Evolutionary conservation across 2,329 filamentous ascomycete genomes (phyloP).

Genomic region (Fusarium aywerte): DNA sequence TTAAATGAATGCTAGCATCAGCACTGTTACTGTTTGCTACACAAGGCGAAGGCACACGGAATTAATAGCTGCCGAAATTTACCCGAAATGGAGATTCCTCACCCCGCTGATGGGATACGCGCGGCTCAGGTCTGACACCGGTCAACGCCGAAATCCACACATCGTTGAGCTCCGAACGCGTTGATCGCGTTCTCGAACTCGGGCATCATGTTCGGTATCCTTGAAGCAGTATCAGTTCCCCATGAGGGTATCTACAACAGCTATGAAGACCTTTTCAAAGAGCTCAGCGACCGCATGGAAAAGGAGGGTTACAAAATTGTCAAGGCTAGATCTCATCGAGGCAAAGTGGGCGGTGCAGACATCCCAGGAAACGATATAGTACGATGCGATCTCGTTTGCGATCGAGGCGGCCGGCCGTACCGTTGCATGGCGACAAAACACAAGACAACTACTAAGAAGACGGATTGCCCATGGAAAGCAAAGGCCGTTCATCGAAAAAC

Average conservation of each 20-base stretch:
- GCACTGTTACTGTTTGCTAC: too few species aligned
- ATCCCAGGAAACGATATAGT: constrained; percentile 57
- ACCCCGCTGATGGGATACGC: constrained; percentile 35
- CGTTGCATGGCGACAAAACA: constrained; percentile 58
- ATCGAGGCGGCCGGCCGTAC: constrained; percentile 57
- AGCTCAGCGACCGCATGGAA: constrained; percentile 55
- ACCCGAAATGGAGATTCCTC: constrained; percentile 43
- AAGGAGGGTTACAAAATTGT: constrained; percentile 60
- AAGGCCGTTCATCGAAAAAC: constrained; percentile 58
- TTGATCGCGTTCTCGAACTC: constrained; percentile 40
- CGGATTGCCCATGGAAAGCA: constrained; percentile 59
- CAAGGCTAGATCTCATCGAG: constrained; percentile 57
- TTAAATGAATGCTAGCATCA: too few species aligned
- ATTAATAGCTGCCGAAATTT: constrained; percentile 33
- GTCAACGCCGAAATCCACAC: constrained; percentile 46
- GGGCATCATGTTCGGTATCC: constrained; percentile 56
- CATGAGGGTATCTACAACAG: constrained; percentile 52
- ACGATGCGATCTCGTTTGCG: constrained; percentile 58
- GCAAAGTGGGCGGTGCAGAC: constrained; percentile 54
- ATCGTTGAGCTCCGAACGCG: constrained; percentile 46
- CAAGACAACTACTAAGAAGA: constrained; percentile 60
- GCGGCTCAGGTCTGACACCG: constrained; percentile 45
- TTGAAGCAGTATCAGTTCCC: constrained; percentile 54
- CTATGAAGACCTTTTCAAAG: constrained; percentile 57
- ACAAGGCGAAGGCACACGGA: background rate